phyloP scores from a whole-genome alignment of 2,329 filamentous ascomycete genomes.

The Fusarium acutatum region DNA sequence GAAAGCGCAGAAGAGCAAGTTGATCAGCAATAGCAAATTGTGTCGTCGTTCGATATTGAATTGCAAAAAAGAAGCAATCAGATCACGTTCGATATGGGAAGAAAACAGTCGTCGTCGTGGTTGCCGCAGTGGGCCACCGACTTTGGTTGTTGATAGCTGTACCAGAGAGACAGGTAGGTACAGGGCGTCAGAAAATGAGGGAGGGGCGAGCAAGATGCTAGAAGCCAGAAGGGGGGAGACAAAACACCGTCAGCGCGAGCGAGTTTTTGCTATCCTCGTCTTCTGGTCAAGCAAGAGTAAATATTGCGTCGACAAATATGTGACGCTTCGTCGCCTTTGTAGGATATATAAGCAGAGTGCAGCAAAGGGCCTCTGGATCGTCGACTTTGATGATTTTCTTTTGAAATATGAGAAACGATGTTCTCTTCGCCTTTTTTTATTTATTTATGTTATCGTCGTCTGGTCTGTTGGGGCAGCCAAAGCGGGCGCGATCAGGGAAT shows the following conservation, averaged over 20 bases:
- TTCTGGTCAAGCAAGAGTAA: slow-evolving; percentile 13
- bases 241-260: slow-evolving; percentile 39
- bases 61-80: slow-evolving; percentile 27
- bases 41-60: slow-evolving; percentile 17
- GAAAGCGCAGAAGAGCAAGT: slow-evolving; percentile 19
- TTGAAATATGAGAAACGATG: slow-evolving; percentile 8
- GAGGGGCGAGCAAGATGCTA: slow-evolving; percentile 23
- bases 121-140: slow-evolving; percentile 46
- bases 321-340: slow-evolving; percentile 39
- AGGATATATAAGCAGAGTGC: neutral
- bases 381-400: neutral
- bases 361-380: slow-evolving; percentile 14
- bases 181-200: slow-evolving; percentile 38
- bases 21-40: slow-evolving; percentile 11
- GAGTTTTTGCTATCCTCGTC: slow-evolving; percentile 34
- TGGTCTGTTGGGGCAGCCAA: slow-evolving; percentile 37
- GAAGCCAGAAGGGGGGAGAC: slow-evolving; percentile 11
- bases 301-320: slow-evolving; percentile 28
- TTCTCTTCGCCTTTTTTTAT: slow-evolving; percentile 9
- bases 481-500: slow-evolving; percentile 39
- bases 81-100: slow-evolving; percentile 27
- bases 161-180: slow-evolving; percentile 39
- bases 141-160: slow-evolving; percentile 39
- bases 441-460: slow-evolving; percentile 11
- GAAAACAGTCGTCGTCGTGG: slow-evolving; percentile 45